phyloP scores from a whole-genome alignment of 331 rosid species.

The Quercus phellos region DNA sequence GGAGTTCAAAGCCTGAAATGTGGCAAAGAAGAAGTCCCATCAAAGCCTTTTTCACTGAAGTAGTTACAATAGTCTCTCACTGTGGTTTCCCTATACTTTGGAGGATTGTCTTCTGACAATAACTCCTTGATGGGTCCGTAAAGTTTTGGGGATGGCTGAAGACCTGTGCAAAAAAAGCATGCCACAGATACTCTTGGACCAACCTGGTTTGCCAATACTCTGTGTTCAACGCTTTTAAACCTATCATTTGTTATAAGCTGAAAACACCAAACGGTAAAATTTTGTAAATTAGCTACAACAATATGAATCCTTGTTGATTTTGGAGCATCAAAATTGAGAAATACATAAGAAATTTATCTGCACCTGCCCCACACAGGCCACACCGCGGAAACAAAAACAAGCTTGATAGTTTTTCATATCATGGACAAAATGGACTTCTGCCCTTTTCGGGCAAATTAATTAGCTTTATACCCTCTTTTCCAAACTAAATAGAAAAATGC shows the following conservation, averaged over 20 bases:
- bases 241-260: conserved; percentile 33
- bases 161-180: conserved; percentile 18
- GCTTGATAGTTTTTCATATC: too few relatives aligned
- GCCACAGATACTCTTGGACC: conserved; percentile 30
- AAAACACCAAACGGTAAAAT: background rate
- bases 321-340: background rate
- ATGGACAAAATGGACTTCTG: too few relatives aligned
- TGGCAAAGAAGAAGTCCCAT: background rate
- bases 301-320: background rate
- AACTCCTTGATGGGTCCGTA: conserved; percentile 38
- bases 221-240: conserved; percentile 33
- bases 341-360: background rate
- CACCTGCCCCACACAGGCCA: too few relatives aligned
- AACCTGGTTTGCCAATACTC: conserved; percentile 19
- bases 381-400: background rate
- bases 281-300: background rate
- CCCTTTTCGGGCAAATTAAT: too few relatives aligned
- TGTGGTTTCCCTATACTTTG: conserved; percentile 16
- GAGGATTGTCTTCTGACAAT: conserved; percentile 23
- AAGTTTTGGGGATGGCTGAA: conserved; percentile 4
- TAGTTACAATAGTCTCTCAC: conserved; percentile 4
- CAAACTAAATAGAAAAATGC: too few relatives aligned
- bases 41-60: background rate
- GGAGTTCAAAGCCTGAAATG: background rate
- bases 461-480: too few relatives aligned